Evolutionary conservation across 2,329 filamentous ascomycete species (phyloP), one percentile per base, ranked within the genome.

Genomic region (Rhynchosporium secalis): DNA sequence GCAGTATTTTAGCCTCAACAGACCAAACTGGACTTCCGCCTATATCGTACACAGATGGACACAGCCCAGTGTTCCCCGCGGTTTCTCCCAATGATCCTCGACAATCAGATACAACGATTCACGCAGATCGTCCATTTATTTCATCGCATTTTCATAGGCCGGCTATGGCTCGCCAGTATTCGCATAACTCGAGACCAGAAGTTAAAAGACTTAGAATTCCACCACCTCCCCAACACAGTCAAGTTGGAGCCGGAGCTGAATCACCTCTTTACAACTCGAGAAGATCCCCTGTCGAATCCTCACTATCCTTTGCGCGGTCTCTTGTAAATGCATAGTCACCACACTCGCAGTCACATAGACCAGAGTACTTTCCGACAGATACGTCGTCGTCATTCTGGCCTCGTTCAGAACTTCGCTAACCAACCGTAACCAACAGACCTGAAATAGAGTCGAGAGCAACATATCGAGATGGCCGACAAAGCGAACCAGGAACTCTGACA

Each of bases 301-400:
- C 67, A 28, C 66, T 67, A 36, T 45, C 56, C 31, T 70, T 65
- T 46, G 59, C 61, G 29, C 56, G 64, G 33, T 46, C 63, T 38
- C 63, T 71, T 12, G 43, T 59, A 13, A 69, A 64, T 26, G 65
- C 62, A 6, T 74, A 72, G 72, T 72, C 72, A 20, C 69, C 72
- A 49, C 67, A 62, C 15, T 69, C 71, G n/a, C 69, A 73, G 41
- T 46, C 65, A 46, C 58, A 47, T 51, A 65, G 65, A 28, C 47
- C 56, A 49, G 72, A 73, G 5, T 67, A 68, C 55, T 72, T 69
- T 52, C 61, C 70, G 10, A 66, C 70, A 62, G 72, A 73, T 47
- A 70, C 70, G n/a, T 70, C 72, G 5, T 72, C 70, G n/a, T 70
- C 72, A 7, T 71, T 71, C 56, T 66, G 70, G 58, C 54, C 69